Conservation (phyloP, 441 rosid genomes). For the Isatis lusitanica region DNA sequence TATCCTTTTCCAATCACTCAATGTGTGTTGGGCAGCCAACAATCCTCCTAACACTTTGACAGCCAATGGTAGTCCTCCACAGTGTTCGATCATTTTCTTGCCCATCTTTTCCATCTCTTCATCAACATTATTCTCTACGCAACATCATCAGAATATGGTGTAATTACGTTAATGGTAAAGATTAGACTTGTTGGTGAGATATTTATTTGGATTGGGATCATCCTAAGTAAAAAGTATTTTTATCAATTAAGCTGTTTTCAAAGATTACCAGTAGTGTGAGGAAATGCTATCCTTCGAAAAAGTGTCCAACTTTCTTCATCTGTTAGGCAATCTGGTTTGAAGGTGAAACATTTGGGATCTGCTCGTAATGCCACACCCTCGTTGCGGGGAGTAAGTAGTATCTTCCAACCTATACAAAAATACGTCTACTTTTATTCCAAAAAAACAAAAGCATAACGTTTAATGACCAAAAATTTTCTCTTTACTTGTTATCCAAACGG, state of each 20-base stretch:
- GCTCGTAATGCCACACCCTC: neutral
- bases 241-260: no score
- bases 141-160: neutral
- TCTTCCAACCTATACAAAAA: no score
- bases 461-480: no score
- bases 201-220: no score
- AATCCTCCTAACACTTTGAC: conserved; percentile 18
- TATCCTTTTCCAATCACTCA: neutral
- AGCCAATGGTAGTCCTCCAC: conserved; percentile 32
- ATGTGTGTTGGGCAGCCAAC: neutral
- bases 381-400: no score
- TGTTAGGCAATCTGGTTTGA: neutral
- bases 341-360: neutral
- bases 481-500: no score
- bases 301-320: neutral
- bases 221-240: no score
- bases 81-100: conserved; percentile 17
- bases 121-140: neutral
- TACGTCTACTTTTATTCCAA: no score
- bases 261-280: no score
- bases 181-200: neutral
- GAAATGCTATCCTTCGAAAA: neutral
- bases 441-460: no score
- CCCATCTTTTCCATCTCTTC: neutral
- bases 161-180: neutral